Conservation (phyloP, 83 land plant species). For the Isoetes engelmannii region DNA sequence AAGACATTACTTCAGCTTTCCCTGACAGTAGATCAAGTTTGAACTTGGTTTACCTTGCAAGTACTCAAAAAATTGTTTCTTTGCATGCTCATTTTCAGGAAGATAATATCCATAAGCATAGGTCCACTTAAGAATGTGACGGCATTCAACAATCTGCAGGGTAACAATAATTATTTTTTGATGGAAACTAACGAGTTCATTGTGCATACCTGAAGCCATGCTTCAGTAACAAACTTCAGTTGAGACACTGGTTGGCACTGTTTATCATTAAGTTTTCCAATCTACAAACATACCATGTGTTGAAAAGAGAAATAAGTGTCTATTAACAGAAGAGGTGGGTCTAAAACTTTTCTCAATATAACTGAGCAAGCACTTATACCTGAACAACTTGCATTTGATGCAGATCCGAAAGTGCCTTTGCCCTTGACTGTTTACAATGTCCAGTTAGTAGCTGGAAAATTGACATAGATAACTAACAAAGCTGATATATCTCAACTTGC, state of each 20-base stretch:
- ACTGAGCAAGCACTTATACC: constrained; percentile 9
- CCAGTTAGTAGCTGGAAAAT: background rate
- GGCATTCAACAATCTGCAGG: constrained; percentile 81
- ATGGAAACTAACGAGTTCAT: background rate
- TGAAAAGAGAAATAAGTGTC: background rate
- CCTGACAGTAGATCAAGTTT: background rate
- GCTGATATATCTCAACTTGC: too few species aligned
- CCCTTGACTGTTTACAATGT: constrained; percentile 31
- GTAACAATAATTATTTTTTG: background rate
- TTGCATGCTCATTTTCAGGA: constrained; percentile 78
- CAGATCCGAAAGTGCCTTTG: constrained; percentile 43
- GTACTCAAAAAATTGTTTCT: constrained; percentile 77
- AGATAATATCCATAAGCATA: constrained; percentile 94
- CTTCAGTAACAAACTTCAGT: constrained; percentile 89
- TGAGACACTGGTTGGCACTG: constrained; percentile 92
- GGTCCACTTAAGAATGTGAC: constrained; percentile 91
- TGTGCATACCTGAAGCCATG: constrained; percentile 78
- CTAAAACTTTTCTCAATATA: background rate
- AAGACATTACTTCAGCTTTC: background rate
- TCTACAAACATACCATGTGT: constrained; percentile 40
- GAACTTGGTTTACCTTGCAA: constrained; percentile 55
- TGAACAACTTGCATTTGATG: constrained; percentile 44
- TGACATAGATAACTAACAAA: too few species aligned
- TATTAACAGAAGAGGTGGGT: too few species aligned
- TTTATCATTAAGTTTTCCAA: constrained; percentile 79